Evolutionary conservation across 2,329 filamentous ascomycete species (phyloP).

Genomic region (Fusarium sulawesiense): DNA sequence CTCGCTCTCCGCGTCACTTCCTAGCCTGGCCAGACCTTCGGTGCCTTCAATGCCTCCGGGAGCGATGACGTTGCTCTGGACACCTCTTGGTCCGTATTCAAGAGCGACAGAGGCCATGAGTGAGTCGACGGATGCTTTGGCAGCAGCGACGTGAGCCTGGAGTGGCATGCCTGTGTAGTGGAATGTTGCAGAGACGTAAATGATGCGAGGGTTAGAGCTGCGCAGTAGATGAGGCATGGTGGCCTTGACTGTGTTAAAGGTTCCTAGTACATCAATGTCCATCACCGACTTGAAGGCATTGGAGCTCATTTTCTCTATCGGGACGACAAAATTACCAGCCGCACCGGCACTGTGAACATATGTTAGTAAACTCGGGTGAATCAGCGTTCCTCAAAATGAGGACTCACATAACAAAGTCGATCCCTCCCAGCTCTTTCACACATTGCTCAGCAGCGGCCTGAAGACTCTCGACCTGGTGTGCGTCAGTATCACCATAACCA

Average conservation of each 20-base stretch:
- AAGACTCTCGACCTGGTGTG: slow-evolving; percentile 47
- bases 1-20: slow-evolving; percentile 54
- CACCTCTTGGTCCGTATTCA: slow-evolving; percentile 88
- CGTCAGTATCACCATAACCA: slow-evolving; percentile 1
- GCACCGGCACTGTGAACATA: slow-evolving; percentile 78
- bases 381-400: slow-evolving; percentile 3
- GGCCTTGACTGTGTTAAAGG: slow-evolving; percentile 94
- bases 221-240: slow-evolving; percentile 83
- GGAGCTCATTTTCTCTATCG: slow-evolving; percentile 81
- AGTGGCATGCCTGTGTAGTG: slow-evolving; percentile 89
- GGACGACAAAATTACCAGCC: slow-evolving; percentile 93
- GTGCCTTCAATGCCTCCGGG: slow-evolving; percentile 89
- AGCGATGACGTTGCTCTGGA: slow-evolving; percentile 89
- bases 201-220: slow-evolving; percentile 82
- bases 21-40: slow-evolving; percentile 78
- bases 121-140: slow-evolving; percentile 91
- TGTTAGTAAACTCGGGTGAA: background rate
- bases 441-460: slow-evolving; percentile 81
- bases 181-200: slow-evolving; percentile 90
- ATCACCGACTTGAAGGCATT: slow-evolving; percentile 97
- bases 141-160: slow-evolving; percentile 89
- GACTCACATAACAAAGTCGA: slow-evolving; percentile 90
- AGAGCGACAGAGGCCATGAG: slow-evolving; percentile 83
- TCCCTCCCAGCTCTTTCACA: slow-evolving; percentile 82
- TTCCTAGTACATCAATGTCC: slow-evolving; percentile 94